Evolutionary conservation across 2,329 filamentous ascomycete genomes (phyloP).

Genomic region (Endocalyx cinctus): DNA sequence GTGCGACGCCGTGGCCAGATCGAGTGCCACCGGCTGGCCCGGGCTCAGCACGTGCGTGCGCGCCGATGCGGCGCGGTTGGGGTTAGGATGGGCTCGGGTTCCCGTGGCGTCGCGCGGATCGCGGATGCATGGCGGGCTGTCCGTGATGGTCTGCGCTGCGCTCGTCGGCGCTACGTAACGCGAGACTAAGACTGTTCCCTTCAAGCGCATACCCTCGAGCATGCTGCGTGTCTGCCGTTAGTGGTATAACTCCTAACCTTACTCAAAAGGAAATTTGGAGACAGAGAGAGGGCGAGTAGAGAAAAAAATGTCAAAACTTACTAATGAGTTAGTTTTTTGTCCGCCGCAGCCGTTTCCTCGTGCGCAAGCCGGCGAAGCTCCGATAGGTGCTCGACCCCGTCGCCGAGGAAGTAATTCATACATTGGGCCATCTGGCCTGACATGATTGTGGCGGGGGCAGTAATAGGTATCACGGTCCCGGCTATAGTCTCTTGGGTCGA

Average conservation of each 20-base stretch:
- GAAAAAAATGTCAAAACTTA: conserved; percentile 14
- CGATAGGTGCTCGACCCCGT: conserved; percentile 43
- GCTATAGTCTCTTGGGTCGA: conserved; percentile 50
- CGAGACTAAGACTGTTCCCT: conserved; percentile 46
- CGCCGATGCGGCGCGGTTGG: too few species aligned
- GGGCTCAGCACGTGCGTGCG: too few species aligned
- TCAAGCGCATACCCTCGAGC: conserved; percentile 50
- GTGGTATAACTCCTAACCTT: too few species aligned
- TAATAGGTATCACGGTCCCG: conserved; percentile 52
- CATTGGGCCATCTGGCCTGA: conserved; percentile 53
- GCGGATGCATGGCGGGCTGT: conserved; percentile 18
- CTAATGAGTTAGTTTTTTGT: conserved; percentile 37
- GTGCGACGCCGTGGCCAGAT: too few species aligned
- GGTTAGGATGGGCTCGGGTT: too few species aligned
- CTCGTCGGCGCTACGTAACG: conserved; percentile 33
- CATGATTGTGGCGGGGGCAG: conserved; percentile 54
- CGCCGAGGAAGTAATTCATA: conserved; percentile 54
- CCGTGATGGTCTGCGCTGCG: conserved; percentile 21
- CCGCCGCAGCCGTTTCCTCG: conserved; percentile 43
- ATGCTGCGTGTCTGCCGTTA: too few species aligned
- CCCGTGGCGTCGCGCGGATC: too few species aligned
- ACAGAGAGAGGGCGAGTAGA: not conserved
- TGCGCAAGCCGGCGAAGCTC: conserved; percentile 49
- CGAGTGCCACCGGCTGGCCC: too few species aligned
- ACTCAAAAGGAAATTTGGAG: conserved; percentile 30